phyloP scores from a whole-genome alignment of 345 rosid species.

The Barbarea vulgaris region DNA sequence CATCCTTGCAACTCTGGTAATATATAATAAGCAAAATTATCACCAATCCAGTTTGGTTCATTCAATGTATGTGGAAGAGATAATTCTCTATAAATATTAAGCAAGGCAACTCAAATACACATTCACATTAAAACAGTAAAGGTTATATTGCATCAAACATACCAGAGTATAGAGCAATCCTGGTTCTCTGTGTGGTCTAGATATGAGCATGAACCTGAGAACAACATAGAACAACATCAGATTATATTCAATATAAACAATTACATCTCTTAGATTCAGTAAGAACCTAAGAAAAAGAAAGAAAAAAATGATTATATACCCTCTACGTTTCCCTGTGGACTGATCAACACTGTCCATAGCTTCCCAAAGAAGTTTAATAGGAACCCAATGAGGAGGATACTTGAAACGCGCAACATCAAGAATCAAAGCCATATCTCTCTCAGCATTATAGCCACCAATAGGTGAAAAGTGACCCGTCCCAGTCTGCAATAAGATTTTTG shows the following conservation, averaged over 20 bases:
- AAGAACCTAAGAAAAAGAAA: neutral
- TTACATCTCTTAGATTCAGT: neutral
- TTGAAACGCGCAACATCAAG: slow-evolving; percentile 96
- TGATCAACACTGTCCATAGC: slow-evolving; percentile 75
- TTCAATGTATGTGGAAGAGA: neutral
- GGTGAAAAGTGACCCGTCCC: slow-evolving; percentile 97
- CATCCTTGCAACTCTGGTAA: slow-evolving; percentile 80
- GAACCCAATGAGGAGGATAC: slow-evolving; percentile 99
- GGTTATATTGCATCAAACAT: slow-evolving; percentile 2
- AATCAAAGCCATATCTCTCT: slow-evolving; percentile 91
- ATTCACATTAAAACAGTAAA: slow-evolving; percentile 5
- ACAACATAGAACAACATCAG: slow-evolving; percentile 25
- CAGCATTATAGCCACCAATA: slow-evolving; percentile 91
- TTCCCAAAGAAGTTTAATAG: slow-evolving; percentile 89
- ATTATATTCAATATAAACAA: neutral
- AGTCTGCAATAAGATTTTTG: slow-evolving; percentile 51
- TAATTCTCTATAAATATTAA: neutral
- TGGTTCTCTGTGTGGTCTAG: slow-evolving; percentile 69
- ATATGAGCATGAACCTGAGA: slow-evolving; percentile 75
- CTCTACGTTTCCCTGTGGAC: slow-evolving; percentile 71
- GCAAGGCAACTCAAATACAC: neutral
- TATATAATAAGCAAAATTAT: slow-evolving; percentile 13
- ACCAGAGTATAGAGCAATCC: slow-evolving; percentile 85
- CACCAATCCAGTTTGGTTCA: slow-evolving; percentile 19
- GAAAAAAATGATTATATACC: slow-evolving; percentile 46